Evolutionary conservation across 495 filamentous ascomycete species (phyloP).

Genomic region (Choiromyces venosus): DNA sequence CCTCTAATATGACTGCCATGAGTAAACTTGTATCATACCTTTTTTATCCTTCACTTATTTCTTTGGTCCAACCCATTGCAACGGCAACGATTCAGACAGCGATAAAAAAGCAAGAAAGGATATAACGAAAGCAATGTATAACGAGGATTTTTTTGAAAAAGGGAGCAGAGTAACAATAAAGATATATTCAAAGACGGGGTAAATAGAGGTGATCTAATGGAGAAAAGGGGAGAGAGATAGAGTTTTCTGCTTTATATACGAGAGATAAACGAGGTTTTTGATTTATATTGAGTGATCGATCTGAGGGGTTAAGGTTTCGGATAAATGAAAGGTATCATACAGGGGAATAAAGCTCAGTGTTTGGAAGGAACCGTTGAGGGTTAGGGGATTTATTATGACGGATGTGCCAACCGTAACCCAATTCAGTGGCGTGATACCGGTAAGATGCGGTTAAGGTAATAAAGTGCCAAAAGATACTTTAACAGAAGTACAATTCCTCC

Average conservation of each 20-base stretch:
- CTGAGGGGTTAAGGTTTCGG: slow-evolving; percentile 14
- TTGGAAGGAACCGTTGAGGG: slow-evolving; percentile 24
- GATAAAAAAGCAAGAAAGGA: background rate
- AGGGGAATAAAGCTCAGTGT: slow-evolving; percentile 3
- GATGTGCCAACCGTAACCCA: background rate
- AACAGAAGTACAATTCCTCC: background rate
- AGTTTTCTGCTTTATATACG: slow-evolving; percentile 14
- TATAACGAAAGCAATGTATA: background rate
- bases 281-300: background rate
- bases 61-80: background rate
- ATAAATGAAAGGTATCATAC: slow-evolving; percentile 30
- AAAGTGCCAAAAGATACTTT: background rate
- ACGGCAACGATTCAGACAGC: background rate
- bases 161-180: background rate
- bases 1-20: slow-evolving; percentile 11
- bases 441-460: background rate
- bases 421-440: background rate
- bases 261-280: slow-evolving; percentile 7
- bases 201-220: slow-evolving; percentile 4
- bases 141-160: background rate
- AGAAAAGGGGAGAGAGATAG: background rate
- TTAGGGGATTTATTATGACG: slow-evolving; percentile 9
- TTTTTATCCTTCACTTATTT: background rate
- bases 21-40: background rate
- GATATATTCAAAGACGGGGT: slow-evolving; percentile 2